phyloP scores from a whole-genome alignment of 2,329 filamentous ascomycete genomes.

The Tolypocladium endophyticum region DNA sequence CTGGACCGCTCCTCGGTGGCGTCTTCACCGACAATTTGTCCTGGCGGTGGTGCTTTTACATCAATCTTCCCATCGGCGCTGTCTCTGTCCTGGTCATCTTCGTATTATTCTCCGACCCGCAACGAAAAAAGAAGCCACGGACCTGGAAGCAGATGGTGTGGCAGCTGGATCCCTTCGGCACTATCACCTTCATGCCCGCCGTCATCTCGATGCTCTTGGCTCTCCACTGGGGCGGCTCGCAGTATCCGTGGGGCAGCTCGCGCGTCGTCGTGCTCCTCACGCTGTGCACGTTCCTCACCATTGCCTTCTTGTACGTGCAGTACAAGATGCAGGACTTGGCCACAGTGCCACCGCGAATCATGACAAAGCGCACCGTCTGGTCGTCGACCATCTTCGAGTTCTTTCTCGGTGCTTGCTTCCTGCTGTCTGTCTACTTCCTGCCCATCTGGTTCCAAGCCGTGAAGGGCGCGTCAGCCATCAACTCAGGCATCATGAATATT shows the following conservation, averaged over 20 bases:
- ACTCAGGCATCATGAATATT: conserved; percentile 29
- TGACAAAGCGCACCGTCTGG: conserved; percentile 28
- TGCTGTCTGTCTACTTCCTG: conserved; percentile 25
- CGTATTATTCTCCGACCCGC: conserved; percentile 13
- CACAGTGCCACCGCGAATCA: conserved; percentile 31
- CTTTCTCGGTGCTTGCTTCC: conserved; percentile 24
- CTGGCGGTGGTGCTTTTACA: conserved; percentile 31
- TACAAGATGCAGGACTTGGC: conserved; percentile 27
- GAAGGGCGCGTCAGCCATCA: conserved; percentile 24
- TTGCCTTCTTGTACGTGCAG: conserved; percentile 26
- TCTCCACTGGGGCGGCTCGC: conserved; percentile 35
- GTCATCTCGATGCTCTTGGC: conserved; percentile 37
- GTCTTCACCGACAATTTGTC: conserved; percentile 23
- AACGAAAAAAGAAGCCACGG: conserved; percentile 13
- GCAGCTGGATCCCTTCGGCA: conserved; percentile 19
- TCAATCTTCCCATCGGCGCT: conserved; percentile 27
- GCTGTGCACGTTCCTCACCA: conserved; percentile 19
- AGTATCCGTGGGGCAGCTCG: conserved; percentile 17
- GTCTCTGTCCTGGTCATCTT: conserved; percentile 20
- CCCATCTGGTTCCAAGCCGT: conserved; percentile 37
- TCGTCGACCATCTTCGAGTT: conserved; percentile 23
- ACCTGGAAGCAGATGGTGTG: conserved; percentile 13
- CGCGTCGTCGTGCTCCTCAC: conserved; percentile 18
- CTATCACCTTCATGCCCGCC: conserved; percentile 18
- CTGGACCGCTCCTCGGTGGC: conserved; percentile 22